Evolutionary conservation across 768 basidiomycete genomes (phyloP), one percentile per base, ranked within the genome.

Genomic region (Myochromella boudieri): DNA sequence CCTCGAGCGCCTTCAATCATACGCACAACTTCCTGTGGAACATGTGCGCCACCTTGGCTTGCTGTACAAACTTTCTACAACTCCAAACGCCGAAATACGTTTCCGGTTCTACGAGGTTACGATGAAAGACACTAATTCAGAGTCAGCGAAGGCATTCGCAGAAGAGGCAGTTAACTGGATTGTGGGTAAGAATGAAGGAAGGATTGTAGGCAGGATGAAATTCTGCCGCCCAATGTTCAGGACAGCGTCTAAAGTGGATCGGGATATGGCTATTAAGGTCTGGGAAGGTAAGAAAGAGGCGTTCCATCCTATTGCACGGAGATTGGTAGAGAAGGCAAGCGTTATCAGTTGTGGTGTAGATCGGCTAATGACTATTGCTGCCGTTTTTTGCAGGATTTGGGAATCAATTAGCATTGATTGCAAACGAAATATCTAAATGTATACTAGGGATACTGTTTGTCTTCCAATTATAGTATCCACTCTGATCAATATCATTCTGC

Each of bases 131-230:
- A 64, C 78, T 1, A 22, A 58, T 0, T 74, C 79, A 0, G 47
- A 60, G n/a, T 72, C 72, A 1, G 83, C 85, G 3, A 62, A 65
- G 29, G 58, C 60, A n/a, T 80, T 78, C 52, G 82, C 80, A 6
- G 47, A 49, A 0, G 68, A 76, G 17, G 87, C 84, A 0, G 77
- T 72, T 0, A 70, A 76, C 21, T 91, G 89, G 88, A 78, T 90
- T 17, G 76, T 82, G 11, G 83, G 83, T 53, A 81, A 71, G 20
- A 27, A 24, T 14, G 75, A 74, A 20, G 82, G 78, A 1, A 66
- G 78, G 21, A 68, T 91, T 46, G 85, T 87, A 57, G 89, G 89
- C 9, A 73, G 89, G 26, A 91, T 91, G 88, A 91, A 91, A 61
- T 90, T 90, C 68, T 91, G 89, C 63, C 66, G 89, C 37, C 84